Evolutionary conservation across 140 eudicot species (phyloP).

Genomic region (Anethum foeniculum): DNA sequence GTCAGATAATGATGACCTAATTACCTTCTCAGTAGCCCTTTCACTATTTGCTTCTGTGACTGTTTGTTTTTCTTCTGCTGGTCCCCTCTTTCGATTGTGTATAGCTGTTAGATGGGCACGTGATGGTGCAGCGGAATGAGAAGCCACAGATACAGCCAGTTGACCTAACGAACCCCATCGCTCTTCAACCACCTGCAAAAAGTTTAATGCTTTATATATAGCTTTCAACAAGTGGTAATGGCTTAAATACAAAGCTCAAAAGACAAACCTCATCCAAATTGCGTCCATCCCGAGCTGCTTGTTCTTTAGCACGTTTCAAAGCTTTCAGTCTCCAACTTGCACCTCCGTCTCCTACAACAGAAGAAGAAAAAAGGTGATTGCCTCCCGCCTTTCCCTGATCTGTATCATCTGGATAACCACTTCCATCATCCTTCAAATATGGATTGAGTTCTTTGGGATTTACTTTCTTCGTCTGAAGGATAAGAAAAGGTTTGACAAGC

Average conservation of each 20-base stretch:
- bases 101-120: constrained; percentile 93
- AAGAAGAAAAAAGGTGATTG: constrained; percentile 47
- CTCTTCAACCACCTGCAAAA: constrained; percentile 75
- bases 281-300: constrained; percentile 96
- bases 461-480: constrained; percentile 37
- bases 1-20: background rate
- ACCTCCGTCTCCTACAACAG: constrained; percentile 95
- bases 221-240: background rate
- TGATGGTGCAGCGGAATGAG: constrained; percentile 72
- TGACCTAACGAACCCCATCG: constrained; percentile 94
- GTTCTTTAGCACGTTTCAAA: constrained; percentile 84
- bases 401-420: constrained; percentile 74
- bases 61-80: constrained; percentile 29
- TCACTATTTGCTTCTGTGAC: constrained; percentile 23
- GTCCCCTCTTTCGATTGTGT: constrained; percentile 45
- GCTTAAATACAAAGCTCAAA: constrained; percentile 1
- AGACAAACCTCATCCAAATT: constrained; percentile 58
- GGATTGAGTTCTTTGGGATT: constrained; percentile 89
- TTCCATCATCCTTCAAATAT: constrained; percentile 54
- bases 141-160: constrained; percentile 81
- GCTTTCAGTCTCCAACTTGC: constrained; percentile 99
- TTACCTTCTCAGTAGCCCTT: constrained; percentile 20
- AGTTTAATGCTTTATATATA: constrained; percentile 10
- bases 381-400: constrained; percentile 26
- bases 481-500: background rate